Evolutionary conservation across 257 asterid species (phyloP).

Genomic region (Eustoma russellianum): DNA sequence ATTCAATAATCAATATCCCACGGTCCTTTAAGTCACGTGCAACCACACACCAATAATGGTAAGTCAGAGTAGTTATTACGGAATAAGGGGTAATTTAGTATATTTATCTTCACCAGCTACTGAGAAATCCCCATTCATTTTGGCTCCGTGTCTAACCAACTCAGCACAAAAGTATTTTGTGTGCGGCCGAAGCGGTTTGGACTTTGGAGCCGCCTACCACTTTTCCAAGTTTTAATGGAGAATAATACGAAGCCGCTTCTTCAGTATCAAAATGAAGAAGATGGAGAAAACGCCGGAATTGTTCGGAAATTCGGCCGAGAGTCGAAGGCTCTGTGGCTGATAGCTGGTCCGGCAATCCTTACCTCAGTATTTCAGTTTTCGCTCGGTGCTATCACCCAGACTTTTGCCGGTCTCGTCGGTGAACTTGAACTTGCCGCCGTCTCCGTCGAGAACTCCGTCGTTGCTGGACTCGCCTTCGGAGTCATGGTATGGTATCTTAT

Average conservation of each 20-base stretch:
- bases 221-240: neutral
- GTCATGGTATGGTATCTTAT: conserved; percentile 42
- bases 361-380: conserved; percentile 66
- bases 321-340: conserved; percentile 53
- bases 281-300: neutral
- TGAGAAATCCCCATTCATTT: too few relatives aligned
- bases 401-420: conserved; percentile 52
- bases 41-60: too few relatives aligned
- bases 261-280: neutral
- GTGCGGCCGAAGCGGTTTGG: too few relatives aligned
- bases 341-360: conserved; percentile 70
- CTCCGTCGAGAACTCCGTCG: conserved; percentile 71
- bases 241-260: conserved; percentile 10
- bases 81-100: too few relatives aligned
- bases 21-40: too few relatives aligned
- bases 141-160: too few relatives aligned
- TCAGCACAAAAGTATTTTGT: too few relatives aligned
- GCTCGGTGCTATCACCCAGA: conserved; percentile 61
- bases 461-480: conserved; percentile 71
- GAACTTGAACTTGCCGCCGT: conserved; percentile 79
- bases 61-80: too few relatives aligned
- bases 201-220: too few relatives aligned
- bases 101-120: too few relatives aligned
- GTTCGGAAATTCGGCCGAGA: conserved; percentile 19
- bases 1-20: too few relatives aligned